Evolutionary conservation across 805 yeast species (phyloP).

Genomic region (Starmerella tilneyi): DNA sequence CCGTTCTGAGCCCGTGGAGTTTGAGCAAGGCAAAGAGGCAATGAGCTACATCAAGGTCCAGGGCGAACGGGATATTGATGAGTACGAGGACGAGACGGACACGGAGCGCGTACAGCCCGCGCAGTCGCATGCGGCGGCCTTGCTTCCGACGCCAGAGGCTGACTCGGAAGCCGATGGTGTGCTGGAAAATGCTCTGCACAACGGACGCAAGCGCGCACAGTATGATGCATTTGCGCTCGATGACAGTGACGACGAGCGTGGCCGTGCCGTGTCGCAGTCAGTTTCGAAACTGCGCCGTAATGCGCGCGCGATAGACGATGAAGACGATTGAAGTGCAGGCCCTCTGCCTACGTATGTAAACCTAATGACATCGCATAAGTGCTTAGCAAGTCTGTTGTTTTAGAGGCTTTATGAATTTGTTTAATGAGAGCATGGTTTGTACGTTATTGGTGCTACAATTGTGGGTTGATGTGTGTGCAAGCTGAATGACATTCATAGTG

Average conservation of each 20-base stretch:
- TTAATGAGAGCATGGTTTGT: too few species aligned
- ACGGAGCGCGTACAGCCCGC: too few species aligned
- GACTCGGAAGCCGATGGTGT: not conserved
- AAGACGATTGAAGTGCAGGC: conserved; percentile 7
- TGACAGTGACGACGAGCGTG: conserved; percentile 29
- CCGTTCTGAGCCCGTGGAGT: conserved; percentile 32
- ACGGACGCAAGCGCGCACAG: conserved; percentile 6
- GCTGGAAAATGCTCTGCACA: not conserved
- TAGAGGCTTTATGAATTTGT: too few species aligned
- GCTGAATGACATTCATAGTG: too few species aligned
- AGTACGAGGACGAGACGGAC: conserved; percentile 15
- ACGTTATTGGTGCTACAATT: too few species aligned
- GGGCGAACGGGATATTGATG: conserved; percentile 26
- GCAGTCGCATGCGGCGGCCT: too few species aligned
- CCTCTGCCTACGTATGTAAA: too few species aligned
- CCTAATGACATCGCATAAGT: too few species aligned
- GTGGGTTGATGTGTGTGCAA: too few species aligned
- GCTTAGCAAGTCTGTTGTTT: too few species aligned
- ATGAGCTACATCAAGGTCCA: conserved; percentile 28
- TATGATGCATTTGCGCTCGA: conserved; percentile 29
- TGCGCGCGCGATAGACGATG: conserved; percentile 14
- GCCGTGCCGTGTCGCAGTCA: conserved; percentile 20
- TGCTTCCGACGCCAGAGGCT: not conserved
- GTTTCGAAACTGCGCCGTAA: conserved; percentile 10
- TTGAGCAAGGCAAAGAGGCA: conserved; percentile 33